Base-by-base conservation (phyloP, 768 basidiomycete genomes). In the Calocybe indica region DNA sequence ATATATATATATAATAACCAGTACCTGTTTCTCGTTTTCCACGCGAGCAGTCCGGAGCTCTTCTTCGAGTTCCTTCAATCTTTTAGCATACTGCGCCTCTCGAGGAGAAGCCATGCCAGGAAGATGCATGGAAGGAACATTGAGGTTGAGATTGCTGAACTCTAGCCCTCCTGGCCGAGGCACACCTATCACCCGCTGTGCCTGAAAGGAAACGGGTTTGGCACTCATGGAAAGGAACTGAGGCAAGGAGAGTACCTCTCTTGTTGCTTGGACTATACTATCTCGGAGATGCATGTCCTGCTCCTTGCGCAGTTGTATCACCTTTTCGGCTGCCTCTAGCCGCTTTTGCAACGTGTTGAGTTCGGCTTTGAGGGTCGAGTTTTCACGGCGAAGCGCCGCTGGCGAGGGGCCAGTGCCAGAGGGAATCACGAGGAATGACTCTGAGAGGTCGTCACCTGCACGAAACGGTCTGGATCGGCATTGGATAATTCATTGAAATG, bases 21-120 rank as follows among this genome's bases (percentile, higher is more conserved):
- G 10, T 43, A 88, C 89, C 70, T 91, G 83, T 66, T 89, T 89
- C 60, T 90, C 89, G 54, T 89, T 91, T 51, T 92, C 91, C 30
- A 64, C 65, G 41, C 80, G 75, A 46, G 84, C 62, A 12, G 60
- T 53, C 47, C 84, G 76, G 12, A 85, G 64, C 51, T 92, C 90
- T 40, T 90, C 89, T 57, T 92, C 91, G 2, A 91, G 73, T 57
- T 92, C 90, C 52, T 87, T 82, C 48, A 89, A 79, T 47, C 83
- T 76, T 22, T 78, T 74, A 28, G 71, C 69, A 52, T 76, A 76
- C 50, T 77, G 76, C 10, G 76, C 67, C 59, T 80, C 76, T 37
- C 82, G 73, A 30, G 74, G 71, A n/a, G 74, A 64, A 49, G 70
- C 73, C 49, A 79, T 64, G 15, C 76, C 67, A 48, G 78, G 66